phyloP scores from a whole-genome alignment of 2,329 filamentous ascomycete species.

The Sarocladiaceae sp. region DNA sequence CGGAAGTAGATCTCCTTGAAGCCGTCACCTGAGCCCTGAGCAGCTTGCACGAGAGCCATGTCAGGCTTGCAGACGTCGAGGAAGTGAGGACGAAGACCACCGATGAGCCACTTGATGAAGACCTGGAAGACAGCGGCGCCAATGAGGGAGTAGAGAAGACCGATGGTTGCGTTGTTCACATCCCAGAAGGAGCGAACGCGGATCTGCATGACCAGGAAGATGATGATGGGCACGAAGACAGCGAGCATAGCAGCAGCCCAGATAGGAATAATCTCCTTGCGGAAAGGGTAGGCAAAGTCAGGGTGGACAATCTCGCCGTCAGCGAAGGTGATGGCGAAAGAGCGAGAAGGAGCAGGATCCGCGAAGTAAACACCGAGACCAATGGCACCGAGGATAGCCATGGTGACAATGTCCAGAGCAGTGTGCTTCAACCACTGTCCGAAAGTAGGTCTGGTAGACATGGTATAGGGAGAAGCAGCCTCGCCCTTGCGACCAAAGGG shows the following conservation, averaged over 20 bases:
- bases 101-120: slow-evolving; percentile 71
- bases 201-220: slow-evolving; percentile 64
- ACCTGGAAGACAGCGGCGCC: slow-evolving; percentile 72
- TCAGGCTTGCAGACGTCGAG: slow-evolving; percentile 63
- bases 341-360: slow-evolving; percentile 62
- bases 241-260: slow-evolving; percentile 66
- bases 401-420: slow-evolving; percentile 64
- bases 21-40: slow-evolving; percentile 40
- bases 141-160: slow-evolving; percentile 67
- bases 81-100: slow-evolving; percentile 69
- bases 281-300: slow-evolving; percentile 65
- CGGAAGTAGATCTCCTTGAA: slow-evolving; percentile 64
- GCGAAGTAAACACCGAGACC: slow-evolving; percentile 65
- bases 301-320: slow-evolving; percentile 68
- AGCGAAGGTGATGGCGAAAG: slow-evolving; percentile 62
- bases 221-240: slow-evolving; percentile 57
- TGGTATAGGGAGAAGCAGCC: slow-evolving; percentile 27
- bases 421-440: slow-evolving; percentile 67
- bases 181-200: slow-evolving; percentile 66
- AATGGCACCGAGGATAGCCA: slow-evolving; percentile 60
- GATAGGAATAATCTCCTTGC: slow-evolving; percentile 68
- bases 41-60: slow-evolving; percentile 13
- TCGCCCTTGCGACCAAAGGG: neutral
- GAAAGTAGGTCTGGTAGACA: slow-evolving; percentile 53
- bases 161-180: slow-evolving; percentile 66